Evolutionary conservation across 495 filamentous ascomycete species (phyloP), one percentile per base, ranked within the genome.

Genomic region (Neurospora cerealis): DNA sequence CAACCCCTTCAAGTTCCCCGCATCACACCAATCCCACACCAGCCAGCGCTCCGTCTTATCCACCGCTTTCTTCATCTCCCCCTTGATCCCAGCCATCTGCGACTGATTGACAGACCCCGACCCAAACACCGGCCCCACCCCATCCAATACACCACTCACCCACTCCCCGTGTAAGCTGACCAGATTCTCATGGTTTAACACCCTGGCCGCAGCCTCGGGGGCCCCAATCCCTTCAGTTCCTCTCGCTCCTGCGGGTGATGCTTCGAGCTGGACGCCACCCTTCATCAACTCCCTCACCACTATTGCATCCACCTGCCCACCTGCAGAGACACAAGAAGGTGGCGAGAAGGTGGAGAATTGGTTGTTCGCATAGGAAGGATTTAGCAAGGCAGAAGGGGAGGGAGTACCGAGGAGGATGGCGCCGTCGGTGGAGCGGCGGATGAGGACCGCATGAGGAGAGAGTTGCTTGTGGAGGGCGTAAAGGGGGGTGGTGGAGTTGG

Each of bases 161-260:
- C 79, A 44, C 40, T 73, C 74, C 48, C 80, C 79, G 70, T 78
- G 76, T 24, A 85, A 41, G 8, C 73, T 81, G 8, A 85, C 75
- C 4, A 86, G 70, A 76, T 85, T 84, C 44, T 83, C 80, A 69
- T 86, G 84, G 73, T 85, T 85, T 41, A 86, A 73, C 6, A 86
- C 44, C 21, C 60, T 40, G 10, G 73, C 69, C 11, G 80, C 39
- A 1, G 75, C 69, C 9, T 71, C 36, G 39, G 37, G 72, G 4
- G 78, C 77, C 38, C 75, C 74, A 69, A 60, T 60, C 2, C 24
- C 24, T 11, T 21, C 44, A 2, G n/a, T 21, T 4, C 44, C 44
- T 9, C 44, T 21, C 6, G 19, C 44, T 24, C 44, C 42, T 54
- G 17, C 6, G 5, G 34, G 72, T 40, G 62, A 75, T 70, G 24